A percentile compares a stretch with the other conserved stretches of the same genome.
These are phyloP conservation scores for Phalaenopsis equestris DNA, from an alignment of 106 monocot genomes.

Conservation along the genomic window DNA sequence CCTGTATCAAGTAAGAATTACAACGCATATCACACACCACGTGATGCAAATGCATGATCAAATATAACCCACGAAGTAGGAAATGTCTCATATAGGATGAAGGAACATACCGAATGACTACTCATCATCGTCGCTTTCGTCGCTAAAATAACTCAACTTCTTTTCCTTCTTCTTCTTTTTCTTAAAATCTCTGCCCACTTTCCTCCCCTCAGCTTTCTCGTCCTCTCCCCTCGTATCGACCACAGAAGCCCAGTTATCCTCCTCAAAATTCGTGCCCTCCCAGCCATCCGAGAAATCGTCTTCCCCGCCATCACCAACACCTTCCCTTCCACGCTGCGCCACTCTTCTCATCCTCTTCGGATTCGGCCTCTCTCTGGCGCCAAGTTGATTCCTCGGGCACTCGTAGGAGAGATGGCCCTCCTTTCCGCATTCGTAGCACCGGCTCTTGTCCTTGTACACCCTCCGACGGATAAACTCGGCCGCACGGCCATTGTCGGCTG, in stretches of 20 bases:
- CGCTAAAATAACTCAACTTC: slow-evolving; percentile 85
- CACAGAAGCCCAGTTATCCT: slow-evolving; percentile 86
- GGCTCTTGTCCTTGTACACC: slow-evolving; percentile 84
- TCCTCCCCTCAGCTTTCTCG: slow-evolving; percentile 42
- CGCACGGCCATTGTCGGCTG: slow-evolving; percentile 82
- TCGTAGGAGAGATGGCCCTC: slow-evolving; percentile 89
- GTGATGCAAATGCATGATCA: neutral
- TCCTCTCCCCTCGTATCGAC: slow-evolving; percentile 71
- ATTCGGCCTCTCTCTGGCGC: slow-evolving; percentile 65
- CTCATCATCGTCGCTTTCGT: slow-evolving; percentile 87
- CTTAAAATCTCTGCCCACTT: slow-evolving; percentile 16
- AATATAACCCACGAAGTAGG: neutral
- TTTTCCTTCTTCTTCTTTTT: slow-evolving; percentile 48
- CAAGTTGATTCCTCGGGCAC: slow-evolving; percentile 75
- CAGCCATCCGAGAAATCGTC: slow-evolving; percentile 17
- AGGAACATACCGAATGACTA: neutral
- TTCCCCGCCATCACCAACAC: slow-evolving; percentile 12
- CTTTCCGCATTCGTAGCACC: slow-evolving; percentile 97
- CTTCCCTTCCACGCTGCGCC: neutral
- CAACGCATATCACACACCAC: neutral
- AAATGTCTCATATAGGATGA: neutral
- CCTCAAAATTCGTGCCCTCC: slow-evolving; percentile 34
- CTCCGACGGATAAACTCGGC: slow-evolving; percentile 77
- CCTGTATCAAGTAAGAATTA: neutral
- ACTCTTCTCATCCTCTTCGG: slow-evolving; percentile 36